Base-by-base conservation (phyloP, 179 eudicot genomes). In the Camellia oleifera region DNA sequence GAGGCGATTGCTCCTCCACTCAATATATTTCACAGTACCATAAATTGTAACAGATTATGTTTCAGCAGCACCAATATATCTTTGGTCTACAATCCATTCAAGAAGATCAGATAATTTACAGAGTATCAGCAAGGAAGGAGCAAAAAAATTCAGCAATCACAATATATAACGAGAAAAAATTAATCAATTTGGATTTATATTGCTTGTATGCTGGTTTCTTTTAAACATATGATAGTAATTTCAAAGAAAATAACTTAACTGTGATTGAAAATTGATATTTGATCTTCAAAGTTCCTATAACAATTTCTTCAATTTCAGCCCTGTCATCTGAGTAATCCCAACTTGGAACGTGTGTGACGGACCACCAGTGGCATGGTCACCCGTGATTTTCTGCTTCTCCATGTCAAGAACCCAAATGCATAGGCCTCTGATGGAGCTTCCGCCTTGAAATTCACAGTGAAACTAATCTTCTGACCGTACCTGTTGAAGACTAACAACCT, bases 321-420 rank as follows among this genome's bases (percentile, higher is more conserved):
- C 69, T 63, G 64, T 57, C 69, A 83, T 68, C 81, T 77, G 58
- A 69, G 69, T 45, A 80, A 75, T 15, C 87, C 87, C 78, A 15
- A 48, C 56, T 53, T 81, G 14, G 88, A 76, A 66, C 18, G 66
- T 0, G 83, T 4, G 3, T 71, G 71, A 5, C 87, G 80, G 17
- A 85, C 88, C 65, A 88, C 86, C 75, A 88, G 48, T 14, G 89
- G 91, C 0, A 68, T 81, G 50, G 86, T 79, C 7, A 84, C 91
- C 77, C 85, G 79, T 0, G 81, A 67, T 20, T 74, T 74, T 42
- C 56, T 83, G 45, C 69, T 81, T 73, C 85, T 84, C 91, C 91
- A 88, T 7, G 89, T 66, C 79, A 88, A 77, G 78, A 72, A 84
- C 57, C 91, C 91, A 66, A 88, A 88, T 12, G 72, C 80, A 72